A percentile compares a stretch with the other conserved stretches of the same genome.
phyloP scores from a whole-genome alignment of 192 early-diverging fungal species.

The Glomus cerebriforme region DNA sequence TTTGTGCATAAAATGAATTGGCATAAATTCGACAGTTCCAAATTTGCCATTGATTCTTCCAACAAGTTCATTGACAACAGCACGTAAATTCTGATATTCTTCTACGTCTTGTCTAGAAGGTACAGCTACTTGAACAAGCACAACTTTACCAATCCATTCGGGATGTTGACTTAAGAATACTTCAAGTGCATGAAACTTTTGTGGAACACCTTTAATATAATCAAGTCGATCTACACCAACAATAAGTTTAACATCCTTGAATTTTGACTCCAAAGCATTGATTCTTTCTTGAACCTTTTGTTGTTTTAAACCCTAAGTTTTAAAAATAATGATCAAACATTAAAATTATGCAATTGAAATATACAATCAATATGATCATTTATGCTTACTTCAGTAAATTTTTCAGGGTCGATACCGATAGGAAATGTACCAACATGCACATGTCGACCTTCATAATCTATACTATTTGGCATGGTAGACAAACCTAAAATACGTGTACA shows the following conservation, averaged over 20 bases:
- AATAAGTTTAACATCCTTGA: conserved; percentile 85
- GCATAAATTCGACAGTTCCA: conserved; percentile 94
- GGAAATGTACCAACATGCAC: conserved; percentile 99
- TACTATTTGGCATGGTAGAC: conserved; percentile 88
- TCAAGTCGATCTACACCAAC: conserved; percentile 98
- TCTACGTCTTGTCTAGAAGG: conserved; percentile 98
- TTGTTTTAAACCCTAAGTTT: conserved; percentile 70
- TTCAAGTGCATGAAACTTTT: conserved; percentile 96
- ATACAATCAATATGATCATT: background rate
- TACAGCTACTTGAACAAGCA: conserved; percentile 96
- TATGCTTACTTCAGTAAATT: conserved; percentile 66
- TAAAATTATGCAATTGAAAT: background rate
- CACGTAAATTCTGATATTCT: conserved; percentile 94
- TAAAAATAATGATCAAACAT: background rate
- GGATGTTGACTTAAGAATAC: conserved; percentile 86
- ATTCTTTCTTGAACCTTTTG: conserved; percentile 74
- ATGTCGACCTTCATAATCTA: conserved; percentile 89
- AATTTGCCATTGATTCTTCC: conserved; percentile 97
- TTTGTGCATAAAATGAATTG: conserved; percentile 98
- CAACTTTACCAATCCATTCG: conserved; percentile 91
- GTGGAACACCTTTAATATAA: conserved; percentile 99
- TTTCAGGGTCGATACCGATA: conserved; percentile 97
- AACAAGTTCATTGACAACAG: conserved; percentile 95
- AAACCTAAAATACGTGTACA: conserved; percentile 97
- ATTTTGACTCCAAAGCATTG: conserved; percentile 75